Base-by-base conservation (phyloP, 2,329 filamentous ascomycete species). In the Colletotrichum sp. region DNA sequence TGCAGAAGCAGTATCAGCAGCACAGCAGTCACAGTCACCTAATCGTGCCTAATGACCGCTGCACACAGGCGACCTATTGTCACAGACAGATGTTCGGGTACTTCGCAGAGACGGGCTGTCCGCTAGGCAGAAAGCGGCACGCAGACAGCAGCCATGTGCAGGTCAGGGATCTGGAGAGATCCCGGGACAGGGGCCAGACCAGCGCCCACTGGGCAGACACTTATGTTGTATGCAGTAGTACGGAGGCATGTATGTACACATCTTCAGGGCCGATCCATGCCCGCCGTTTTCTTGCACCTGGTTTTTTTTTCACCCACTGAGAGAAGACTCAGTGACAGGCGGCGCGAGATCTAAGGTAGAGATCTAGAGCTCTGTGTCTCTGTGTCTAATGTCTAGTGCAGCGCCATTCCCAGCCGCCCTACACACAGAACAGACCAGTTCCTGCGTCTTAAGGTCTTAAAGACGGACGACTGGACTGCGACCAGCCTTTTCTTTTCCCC, bases 101-200 rank as follows among this genome's bases (percentile, higher is more conserved):
- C 44, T 52, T 52, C n/a, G 44, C 12, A 52, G n/a, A 52, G 44
- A 25, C 44, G n/a, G 44, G 11, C 44, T 25, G 44, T 6, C 44
- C 44, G n/a, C 44, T 52, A 52, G 22, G 19, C 29, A 59, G 29
- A 72, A 67, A 34, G 19, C 49, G 44, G 63, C 19, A 22, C 49
- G 36, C 16, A 30, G 55, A 49, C 69, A 52, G 19, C 7, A 68
- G 73, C 73, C 73, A 76, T 73, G 69, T 73, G 69, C 57, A 34
- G 57, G 67, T 22, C 73, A 76, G 44, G 73, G 73, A 76, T 76
- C 32, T 39, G 22, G 3, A 30, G 30, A 34, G 25, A 49, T 52
- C 12, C 44, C 44, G 22, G 32, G 62, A 22, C 44, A 49, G 29
- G 61, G 68, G 27, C 36, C 15, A 27, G 59, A 39, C 29, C 59